These are phyloP conservation scores for Xylaria sp. DNA, from an alignment of 2,329 filamentous ascomycete species.

Conservation along the genomic window DNA sequence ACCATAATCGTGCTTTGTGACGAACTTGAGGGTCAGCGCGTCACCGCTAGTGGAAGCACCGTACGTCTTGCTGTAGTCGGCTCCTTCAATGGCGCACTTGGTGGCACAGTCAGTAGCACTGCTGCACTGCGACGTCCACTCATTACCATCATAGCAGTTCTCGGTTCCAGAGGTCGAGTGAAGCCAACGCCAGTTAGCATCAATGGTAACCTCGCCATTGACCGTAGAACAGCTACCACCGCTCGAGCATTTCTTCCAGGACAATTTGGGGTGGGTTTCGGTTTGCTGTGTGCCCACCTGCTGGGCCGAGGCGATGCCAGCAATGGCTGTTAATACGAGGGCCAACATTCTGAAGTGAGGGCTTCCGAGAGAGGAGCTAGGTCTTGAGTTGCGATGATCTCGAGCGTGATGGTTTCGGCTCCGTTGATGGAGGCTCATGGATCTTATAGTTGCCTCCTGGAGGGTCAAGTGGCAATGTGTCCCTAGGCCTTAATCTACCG, in stretches of 20 bases:
- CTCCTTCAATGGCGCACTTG: conserved; percentile 60
- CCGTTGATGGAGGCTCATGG: conserved; percentile 29
- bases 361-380: conserved; percentile 32
- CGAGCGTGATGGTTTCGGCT: conserved; percentile 33
- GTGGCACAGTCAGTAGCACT: conserved; percentile 55
- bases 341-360: conserved; percentile 46
- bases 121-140: conserved; percentile 53
- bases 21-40: conserved; percentile 62
- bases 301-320: conserved; percentile 56
- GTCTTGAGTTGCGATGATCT: conserved; percentile 28
- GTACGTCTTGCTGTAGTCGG: conserved; percentile 59
- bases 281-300: conserved; percentile 55
- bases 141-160: conserved; percentile 63
- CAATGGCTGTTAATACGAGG: conserved; percentile 50
- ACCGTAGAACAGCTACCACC: conserved; percentile 58
- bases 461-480: background rate
- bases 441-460: conserved; percentile 43
- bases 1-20: conserved; percentile 60
- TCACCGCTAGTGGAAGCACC: conserved; percentile 61
- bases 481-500: conserved; percentile 24
- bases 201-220: conserved; percentile 60
- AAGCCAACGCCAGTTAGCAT: conserved; percentile 66
- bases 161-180: conserved; percentile 56
- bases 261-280: conserved; percentile 60
- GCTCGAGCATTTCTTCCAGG: conserved; percentile 59